Evolutionary conservation across 2,329 filamentous ascomycete species (phyloP).

Genomic region (Laburnicola sp.): DNA sequence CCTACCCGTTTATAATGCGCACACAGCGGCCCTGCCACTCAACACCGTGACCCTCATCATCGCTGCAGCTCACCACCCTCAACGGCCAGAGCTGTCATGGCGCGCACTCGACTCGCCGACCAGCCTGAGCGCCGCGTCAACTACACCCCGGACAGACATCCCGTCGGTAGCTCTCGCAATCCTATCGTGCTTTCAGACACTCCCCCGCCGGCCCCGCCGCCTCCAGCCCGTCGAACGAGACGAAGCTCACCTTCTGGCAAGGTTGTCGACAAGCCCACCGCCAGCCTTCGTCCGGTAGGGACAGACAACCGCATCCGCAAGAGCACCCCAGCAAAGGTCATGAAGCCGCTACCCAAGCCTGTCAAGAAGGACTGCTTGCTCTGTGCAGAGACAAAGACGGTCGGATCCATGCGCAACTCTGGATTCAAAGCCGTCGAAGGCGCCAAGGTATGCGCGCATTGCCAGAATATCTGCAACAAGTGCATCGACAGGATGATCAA

Average conservation of each 20-base stretch:
- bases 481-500: constrained; percentile 28
- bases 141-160: too few relatives aligned
- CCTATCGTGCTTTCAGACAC: background rate
- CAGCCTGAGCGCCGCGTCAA: too few relatives aligned
- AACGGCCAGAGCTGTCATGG: too few relatives aligned
- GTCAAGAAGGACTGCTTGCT: constrained; percentile 23
- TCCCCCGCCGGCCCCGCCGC: background rate
- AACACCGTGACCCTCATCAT: too few relatives aligned
- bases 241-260: background rate
- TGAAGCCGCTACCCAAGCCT: constrained; percentile 9
- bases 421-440: constrained; percentile 14
- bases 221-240: background rate
- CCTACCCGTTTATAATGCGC: too few relatives aligned
- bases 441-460: constrained; percentile 23
- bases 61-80: too few relatives aligned
- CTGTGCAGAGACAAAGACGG: constrained; percentile 17
- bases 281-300: background rate
- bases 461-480: constrained; percentile 20
- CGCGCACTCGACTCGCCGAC: too few relatives aligned
- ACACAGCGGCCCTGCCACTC: too few relatives aligned
- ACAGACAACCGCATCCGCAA: background rate
- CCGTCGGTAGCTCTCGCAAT: background rate
- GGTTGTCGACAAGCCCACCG: background rate
- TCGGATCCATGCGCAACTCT: background rate
- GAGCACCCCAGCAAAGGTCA: background rate